A percentile compares a stretch with the other conserved stretches of the same genome.
Conservation (phyloP, 179 eudicot genomes). For the Dionaea muscipula region DNA sequence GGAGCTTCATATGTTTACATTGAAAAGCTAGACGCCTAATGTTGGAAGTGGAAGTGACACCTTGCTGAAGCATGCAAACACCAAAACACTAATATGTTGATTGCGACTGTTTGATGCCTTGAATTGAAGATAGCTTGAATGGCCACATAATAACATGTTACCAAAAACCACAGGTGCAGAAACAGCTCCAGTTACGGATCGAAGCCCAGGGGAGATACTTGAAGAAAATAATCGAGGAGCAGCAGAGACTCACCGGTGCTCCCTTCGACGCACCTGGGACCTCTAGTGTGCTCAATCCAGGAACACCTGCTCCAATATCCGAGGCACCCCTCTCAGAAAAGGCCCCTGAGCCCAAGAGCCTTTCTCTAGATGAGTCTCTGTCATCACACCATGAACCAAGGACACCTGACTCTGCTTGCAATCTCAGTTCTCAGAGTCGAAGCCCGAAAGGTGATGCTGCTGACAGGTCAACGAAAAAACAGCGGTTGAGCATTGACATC, state of each 20-base stretch:
- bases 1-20: too few relatives aligned
- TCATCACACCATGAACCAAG: constrained; percentile 35
- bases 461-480: constrained; percentile 28
- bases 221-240: constrained; percentile 57
- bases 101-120: too few relatives aligned
- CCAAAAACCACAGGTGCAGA: constrained; percentile 34
- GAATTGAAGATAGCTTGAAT: too few relatives aligned
- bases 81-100: too few relatives aligned
- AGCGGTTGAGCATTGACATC: constrained; percentile 15
- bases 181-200: constrained; percentile 49
- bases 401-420: constrained; percentile 38
- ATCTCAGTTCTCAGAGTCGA: constrained; percentile 18
- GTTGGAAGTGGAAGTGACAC: too few relatives aligned
- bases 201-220: constrained; percentile 63
- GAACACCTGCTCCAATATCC: constrained; percentile 41
- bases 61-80: too few relatives aligned
- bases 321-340: constrained; percentile 26
- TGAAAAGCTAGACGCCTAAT: too few relatives aligned
- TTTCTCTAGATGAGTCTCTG: constrained; percentile 33
- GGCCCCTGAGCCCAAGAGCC: constrained; percentile 22
- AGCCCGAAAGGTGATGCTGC: constrained; percentile 18
- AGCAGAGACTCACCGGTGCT: constrained; percentile 38
- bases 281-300: constrained; percentile 25
- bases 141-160: too few relatives aligned
- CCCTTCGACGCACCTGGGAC: constrained; percentile 32